Conservation (phyloP, 2,329 filamentous ascomycete species). For the Thielaviopsis populi region DNA sequence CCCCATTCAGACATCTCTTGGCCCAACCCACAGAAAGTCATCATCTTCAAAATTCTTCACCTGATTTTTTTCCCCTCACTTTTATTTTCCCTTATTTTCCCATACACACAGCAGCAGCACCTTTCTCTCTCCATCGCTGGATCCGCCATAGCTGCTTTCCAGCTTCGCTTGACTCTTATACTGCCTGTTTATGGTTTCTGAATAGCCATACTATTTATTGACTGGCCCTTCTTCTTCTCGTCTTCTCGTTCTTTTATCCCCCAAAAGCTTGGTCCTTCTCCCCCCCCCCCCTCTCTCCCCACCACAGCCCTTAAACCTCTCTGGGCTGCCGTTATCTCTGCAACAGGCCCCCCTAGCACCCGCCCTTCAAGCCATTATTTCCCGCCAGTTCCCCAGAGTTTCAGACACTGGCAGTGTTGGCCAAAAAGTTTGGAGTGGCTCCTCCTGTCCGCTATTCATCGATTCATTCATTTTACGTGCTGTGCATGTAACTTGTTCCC, state of each 20-base stretch:
- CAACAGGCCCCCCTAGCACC: background rate
- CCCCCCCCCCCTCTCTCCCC: background rate
- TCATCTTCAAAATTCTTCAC: background rate
- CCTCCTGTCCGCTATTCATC: background rate
- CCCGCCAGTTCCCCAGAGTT: constrained; percentile 2
- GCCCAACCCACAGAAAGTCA: background rate
- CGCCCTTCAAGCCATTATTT: background rate
- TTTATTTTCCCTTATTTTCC: background rate
- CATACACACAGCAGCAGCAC: too few species aligned
- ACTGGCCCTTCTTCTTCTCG: background rate
- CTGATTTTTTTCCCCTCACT: background rate
- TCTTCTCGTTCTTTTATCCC: background rate
- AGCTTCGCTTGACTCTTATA: background rate
- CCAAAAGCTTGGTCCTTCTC: constrained; percentile 6
- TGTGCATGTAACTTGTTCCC: background rate
- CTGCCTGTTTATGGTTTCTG: too few species aligned
- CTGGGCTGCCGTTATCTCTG: background rate
- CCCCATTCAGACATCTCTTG: background rate
- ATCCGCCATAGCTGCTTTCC: background rate
- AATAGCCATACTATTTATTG: background rate
- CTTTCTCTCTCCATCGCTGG: too few species aligned
- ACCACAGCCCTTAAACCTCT: background rate
- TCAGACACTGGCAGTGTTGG: constrained; percentile 7
- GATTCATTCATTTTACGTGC: background rate
- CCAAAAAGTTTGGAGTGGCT: background rate